Evolutionary conservation across 345 rosid species (phyloP).

Genomic region (Carallia pectinifolia): DNA sequence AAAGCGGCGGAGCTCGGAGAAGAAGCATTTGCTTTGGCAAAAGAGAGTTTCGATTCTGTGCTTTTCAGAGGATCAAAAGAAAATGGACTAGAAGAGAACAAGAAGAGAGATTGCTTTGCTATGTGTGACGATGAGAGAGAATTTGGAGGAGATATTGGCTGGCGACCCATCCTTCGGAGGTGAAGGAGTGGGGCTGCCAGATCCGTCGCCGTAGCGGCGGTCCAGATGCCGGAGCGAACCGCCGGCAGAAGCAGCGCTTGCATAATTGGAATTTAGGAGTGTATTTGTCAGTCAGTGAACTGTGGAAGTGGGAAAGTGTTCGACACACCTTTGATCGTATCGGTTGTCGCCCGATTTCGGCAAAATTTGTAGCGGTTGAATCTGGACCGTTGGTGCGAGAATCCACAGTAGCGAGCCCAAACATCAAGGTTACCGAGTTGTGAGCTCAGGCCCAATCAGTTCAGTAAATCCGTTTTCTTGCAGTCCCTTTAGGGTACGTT

Average conservation of each 20-base stretch:
- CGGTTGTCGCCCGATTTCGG: neutral
- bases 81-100: slow-evolving; percentile 12
- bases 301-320: too few relatives aligned
- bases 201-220: slow-evolving; percentile 25
- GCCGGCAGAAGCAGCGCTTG: slow-evolving; percentile 59
- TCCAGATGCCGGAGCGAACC: slow-evolving; percentile 32
- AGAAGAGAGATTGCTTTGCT: slow-evolving; percentile 23
- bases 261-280: slow-evolving; percentile 29
- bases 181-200: slow-evolving; percentile 20
- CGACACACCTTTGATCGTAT: too few relatives aligned
- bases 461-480: too few relatives aligned
- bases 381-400: neutral
- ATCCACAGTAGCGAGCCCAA: neutral
- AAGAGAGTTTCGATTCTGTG: slow-evolving; percentile 29
- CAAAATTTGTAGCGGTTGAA: neutral
- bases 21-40: slow-evolving; percentile 27
- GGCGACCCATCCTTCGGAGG: slow-evolving; percentile 15
- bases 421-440: neutral
- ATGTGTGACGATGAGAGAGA: slow-evolving; percentile 6
- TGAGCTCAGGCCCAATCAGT: too few relatives aligned
- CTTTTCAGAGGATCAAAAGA: slow-evolving; percentile 26
- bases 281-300: neutral
- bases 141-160: slow-evolving; percentile 18
- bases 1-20: slow-evolving; percentile 42
- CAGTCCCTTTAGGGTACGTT: too few relatives aligned